Evolutionary conservation across 2,329 filamentous ascomycete species (phyloP).

Genomic region (Fusarium lateritium): DNA sequence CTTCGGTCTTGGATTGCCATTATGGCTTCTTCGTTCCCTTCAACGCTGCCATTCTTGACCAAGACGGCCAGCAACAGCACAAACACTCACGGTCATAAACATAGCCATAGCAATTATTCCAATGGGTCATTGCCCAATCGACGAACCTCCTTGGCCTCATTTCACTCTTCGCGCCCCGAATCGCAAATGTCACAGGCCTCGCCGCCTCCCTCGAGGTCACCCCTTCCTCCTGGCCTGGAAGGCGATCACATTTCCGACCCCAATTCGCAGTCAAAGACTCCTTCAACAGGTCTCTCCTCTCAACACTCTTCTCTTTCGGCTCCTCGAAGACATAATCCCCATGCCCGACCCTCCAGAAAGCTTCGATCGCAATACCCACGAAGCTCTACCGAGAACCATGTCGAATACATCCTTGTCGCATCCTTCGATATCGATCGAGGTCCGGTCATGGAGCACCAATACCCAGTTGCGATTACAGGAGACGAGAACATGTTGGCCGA

Average conservation of each 20-base stretch:
- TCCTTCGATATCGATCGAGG: slow-evolving; percentile 98
- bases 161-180: slow-evolving; percentile 71
- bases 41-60: slow-evolving; percentile 60
- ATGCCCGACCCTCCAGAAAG: slow-evolving; percentile 67
- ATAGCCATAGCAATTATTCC: slow-evolving; percentile 53
- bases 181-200: slow-evolving; percentile 71
- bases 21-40: slow-evolving; percentile 51
- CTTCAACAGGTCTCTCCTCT: slow-evolving; percentile 72
- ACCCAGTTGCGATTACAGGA: slow-evolving; percentile 92
- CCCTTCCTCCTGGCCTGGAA: slow-evolving; percentile 65
- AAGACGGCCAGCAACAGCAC: slow-evolving; percentile 50
- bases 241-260: slow-evolving; percentile 71
- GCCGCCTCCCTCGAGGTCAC: slow-evolving; percentile 69
- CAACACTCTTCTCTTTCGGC: slow-evolving; percentile 73
- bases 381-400: slow-evolving; percentile 87
- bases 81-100: slow-evolving; percentile 50
- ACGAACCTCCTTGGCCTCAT: slow-evolving; percentile 74
- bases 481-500: slow-evolving; percentile 99
- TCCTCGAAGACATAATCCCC: slow-evolving; percentile 65
- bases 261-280: slow-evolving; percentile 72
- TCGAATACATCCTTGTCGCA: slow-evolving; percentile 97
- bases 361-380: slow-evolving; percentile 82
- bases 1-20: slow-evolving; percentile 31
- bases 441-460: slow-evolving; percentile 98
- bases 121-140: slow-evolving; percentile 53